Conservation (phyloP, 1,284 basidiomycete genomes). For the Fomitiporia mediterranea region DNA sequence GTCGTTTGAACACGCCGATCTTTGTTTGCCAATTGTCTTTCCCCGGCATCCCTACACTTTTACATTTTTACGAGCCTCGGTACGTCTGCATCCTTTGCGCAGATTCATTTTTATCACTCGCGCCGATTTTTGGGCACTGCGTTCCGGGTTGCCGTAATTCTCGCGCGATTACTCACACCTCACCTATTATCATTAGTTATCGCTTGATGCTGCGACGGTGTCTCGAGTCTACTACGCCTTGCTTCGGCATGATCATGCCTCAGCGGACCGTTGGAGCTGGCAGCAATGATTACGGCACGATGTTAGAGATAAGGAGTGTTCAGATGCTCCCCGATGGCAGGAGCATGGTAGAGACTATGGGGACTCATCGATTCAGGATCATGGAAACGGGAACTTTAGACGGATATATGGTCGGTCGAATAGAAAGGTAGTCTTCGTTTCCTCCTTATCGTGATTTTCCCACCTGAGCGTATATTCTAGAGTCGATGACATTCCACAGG, state of each 20-base stretch:
- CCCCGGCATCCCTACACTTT: slow-evolving; percentile 82
- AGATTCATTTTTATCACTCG: background rate
- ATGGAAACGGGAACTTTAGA: slow-evolving; percentile 79
- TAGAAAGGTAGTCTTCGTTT: slow-evolving; percentile 49
- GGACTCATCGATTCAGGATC: slow-evolving; percentile 80
- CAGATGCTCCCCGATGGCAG: slow-evolving; percentile 88
- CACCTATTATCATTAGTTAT: slow-evolving; percentile 40
- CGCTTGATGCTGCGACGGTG: slow-evolving; percentile 92
- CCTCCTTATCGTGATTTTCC: background rate
- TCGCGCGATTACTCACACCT: background rate
- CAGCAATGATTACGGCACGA: slow-evolving; percentile 84
- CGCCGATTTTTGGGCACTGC: background rate
- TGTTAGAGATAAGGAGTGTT: slow-evolving; percentile 85
- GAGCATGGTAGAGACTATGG: slow-evolving; percentile 85
- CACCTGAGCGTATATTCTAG: slow-evolving; percentile 23
- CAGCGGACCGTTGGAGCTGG: slow-evolving; percentile 37
- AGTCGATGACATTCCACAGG: slow-evolving; percentile 51
- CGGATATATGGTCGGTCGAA: slow-evolving; percentile 83
- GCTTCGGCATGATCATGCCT: slow-evolving; percentile 90
- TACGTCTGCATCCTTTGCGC: slow-evolving; percentile 22
- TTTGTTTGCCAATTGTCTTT: slow-evolving; percentile 89
- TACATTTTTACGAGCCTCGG: slow-evolving; percentile 92
- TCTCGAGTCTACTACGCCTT: slow-evolving; percentile 67
- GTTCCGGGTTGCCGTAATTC: background rate
- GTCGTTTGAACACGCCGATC: slow-evolving; percentile 81